These are phyloP conservation scores for Penicillium atrosanguineum DNA, from an alignment of 495 filamentous ascomycete genomes.

Conservation along the genomic window DNA sequence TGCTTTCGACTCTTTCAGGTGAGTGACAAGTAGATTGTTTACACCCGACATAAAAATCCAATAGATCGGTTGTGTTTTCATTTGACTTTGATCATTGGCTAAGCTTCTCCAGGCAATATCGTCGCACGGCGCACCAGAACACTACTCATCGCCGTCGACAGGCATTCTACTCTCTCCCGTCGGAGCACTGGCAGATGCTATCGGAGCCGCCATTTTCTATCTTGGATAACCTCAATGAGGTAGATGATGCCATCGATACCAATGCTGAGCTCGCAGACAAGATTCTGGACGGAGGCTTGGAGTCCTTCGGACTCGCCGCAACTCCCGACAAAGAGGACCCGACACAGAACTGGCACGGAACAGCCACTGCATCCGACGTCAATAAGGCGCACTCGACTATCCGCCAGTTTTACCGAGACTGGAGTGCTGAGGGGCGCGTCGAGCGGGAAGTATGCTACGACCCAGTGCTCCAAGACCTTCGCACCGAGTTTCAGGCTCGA, in stretches of 20 bases:
- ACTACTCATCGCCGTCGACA: slow-evolving; percentile 85
- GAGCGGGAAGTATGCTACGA: slow-evolving; percentile 76
- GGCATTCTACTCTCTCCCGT: slow-evolving; percentile 87
- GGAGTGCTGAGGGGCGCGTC: slow-evolving; percentile 71
- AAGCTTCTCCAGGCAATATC: slow-evolving; percentile 65
- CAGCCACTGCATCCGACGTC: slow-evolving; percentile 66
- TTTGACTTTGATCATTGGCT: not conserved
- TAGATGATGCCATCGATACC: slow-evolving; percentile 85
- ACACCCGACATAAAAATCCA: not conserved
- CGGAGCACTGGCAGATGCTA: slow-evolving; percentile 76
- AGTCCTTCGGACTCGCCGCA: slow-evolving; percentile 57
- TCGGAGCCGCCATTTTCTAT: slow-evolving; percentile 77
- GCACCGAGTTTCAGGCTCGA: slow-evolving; percentile 46
- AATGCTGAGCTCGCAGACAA: slow-evolving; percentile 80
- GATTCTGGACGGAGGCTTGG: slow-evolving; percentile 66
- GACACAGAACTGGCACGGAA: slow-evolving; percentile 58
- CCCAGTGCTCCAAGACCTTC: slow-evolving; percentile 65
- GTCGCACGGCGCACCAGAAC: slow-evolving; percentile 76
- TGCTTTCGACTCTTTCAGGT: slow-evolving; percentile 84
- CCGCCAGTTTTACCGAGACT: slow-evolving; percentile 92
- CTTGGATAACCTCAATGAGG: slow-evolving; percentile 66
- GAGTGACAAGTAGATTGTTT: slow-evolving; percentile 32
- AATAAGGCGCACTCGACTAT: slow-evolving; percentile 91
- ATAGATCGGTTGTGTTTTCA: not conserved
- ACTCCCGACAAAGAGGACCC: slow-evolving; percentile 31